Percentiles rank a stretch among this genome's conserved stretches.
phyloP scores from a whole-genome alignment of 1,139 yeast genomes.

The Saccharomyces hybrid region DNA sequence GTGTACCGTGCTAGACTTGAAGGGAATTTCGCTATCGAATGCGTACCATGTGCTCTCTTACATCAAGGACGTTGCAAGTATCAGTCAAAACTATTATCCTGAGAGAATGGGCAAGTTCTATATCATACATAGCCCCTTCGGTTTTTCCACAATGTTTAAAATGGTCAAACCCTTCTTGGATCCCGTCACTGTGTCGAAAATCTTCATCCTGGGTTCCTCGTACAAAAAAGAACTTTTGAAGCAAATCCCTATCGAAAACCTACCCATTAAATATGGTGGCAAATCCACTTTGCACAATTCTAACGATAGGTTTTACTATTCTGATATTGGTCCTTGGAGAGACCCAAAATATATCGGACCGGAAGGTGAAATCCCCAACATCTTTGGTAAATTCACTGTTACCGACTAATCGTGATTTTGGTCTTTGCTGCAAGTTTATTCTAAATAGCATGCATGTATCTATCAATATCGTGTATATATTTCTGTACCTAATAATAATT shows the following conservation, averaged over 20 bases:
- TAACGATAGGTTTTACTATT: slow-evolving; percentile 71
- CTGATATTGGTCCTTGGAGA: slow-evolving; percentile 96
- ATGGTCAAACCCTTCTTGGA: slow-evolving; percentile 86
- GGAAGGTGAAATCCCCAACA: slow-evolving; percentile 70
- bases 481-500: background rate
- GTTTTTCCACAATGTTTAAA: slow-evolving; percentile 85
- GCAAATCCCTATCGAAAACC: slow-evolving; percentile 67
- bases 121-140: slow-evolving; percentile 91
- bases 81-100: slow-evolving; percentile 94
- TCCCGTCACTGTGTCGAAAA: slow-evolving; percentile 91
- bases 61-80: slow-evolving; percentile 81
- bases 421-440: background rate
- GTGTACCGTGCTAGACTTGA: slow-evolving; percentile 87
- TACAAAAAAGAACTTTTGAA: slow-evolving; percentile 43
- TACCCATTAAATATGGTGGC: slow-evolving; percentile 88
- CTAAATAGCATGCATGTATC: background rate
- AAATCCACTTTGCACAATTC: slow-evolving; percentile 49
- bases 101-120: slow-evolving; percentile 97
- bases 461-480: background rate
- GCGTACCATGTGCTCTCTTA: slow-evolving; percentile 79
- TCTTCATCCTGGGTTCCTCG: slow-evolving; percentile 70
- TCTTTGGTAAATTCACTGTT: background rate
- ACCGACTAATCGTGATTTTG: background rate
- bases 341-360: slow-evolving; percentile 72
- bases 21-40: slow-evolving; percentile 77